A percentile compares a stretch with the other conserved stretches of the same genome.
Evolutionary conservation across 179 eudicot species (phyloP).

Genomic region (Beta corolliflora): DNA sequence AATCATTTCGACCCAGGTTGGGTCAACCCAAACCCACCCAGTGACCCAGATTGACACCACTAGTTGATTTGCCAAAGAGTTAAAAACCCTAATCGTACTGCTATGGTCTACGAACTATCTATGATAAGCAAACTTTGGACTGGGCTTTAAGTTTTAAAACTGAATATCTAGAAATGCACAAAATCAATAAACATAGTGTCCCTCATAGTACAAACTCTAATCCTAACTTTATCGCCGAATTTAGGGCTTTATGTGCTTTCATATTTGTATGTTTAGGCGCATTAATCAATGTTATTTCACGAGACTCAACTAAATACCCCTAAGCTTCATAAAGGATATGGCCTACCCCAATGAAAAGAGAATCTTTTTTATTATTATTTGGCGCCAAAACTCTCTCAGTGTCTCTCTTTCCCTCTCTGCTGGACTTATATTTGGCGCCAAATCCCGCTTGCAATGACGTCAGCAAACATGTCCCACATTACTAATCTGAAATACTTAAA

Average conservation of each 20-base stretch:
- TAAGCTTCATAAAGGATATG: conserved; percentile 1
- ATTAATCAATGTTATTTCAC: conserved; percentile 29
- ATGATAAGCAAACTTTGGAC: neutral
- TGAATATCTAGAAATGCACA: conserved; percentile 16
- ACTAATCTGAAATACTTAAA: neutral
- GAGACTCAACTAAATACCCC: neutral
- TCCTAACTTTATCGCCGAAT: conserved; percentile 27
- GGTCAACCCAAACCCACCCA: too few species aligned
- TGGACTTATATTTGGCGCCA: conserved; percentile 21
- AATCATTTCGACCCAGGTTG: too few species aligned
- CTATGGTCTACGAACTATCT: neutral
- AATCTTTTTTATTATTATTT: conserved; percentile 21
- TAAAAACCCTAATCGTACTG: neutral
- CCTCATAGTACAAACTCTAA: conserved; percentile 21
- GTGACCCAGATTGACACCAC: too few species aligned
- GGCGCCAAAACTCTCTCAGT: conserved; percentile 10
- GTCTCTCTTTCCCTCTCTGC: neutral
- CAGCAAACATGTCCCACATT: neutral
- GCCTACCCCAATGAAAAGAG: conserved; percentile 20
- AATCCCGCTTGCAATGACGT: conserved; percentile 5
- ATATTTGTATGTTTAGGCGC: conserved; percentile 22
- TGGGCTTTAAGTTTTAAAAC: too few species aligned
- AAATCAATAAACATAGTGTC: conserved; percentile 20
- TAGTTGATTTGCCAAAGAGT: too few species aligned
- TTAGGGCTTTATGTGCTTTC: conserved; percentile 16